phyloP scores from a whole-genome alignment of 139 green algal species.

The Tetratostichococcus sp. region DNA sequence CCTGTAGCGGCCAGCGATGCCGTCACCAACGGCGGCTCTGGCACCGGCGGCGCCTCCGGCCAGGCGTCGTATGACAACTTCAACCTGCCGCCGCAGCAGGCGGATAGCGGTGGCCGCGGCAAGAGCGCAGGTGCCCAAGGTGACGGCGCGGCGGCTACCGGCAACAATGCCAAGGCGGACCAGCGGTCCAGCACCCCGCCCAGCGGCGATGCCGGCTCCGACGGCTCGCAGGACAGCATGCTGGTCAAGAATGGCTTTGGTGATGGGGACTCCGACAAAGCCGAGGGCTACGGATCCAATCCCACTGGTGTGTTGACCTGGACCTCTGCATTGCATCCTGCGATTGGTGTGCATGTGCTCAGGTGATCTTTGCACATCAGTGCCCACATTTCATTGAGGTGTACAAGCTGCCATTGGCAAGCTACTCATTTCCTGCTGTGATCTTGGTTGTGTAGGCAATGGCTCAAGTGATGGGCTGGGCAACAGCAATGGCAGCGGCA shows the following conservation, averaged over 20 bases:
- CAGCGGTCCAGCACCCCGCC: not conserved
- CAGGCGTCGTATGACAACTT: not conserved
- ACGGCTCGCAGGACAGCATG: not conserved
- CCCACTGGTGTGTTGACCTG: not conserved
- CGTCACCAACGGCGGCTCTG: not conserved
- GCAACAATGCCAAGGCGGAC: not conserved
- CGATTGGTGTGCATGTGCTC: no score
- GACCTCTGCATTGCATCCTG: no score
- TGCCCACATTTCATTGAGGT: no score
- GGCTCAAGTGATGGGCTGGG: conserved; percentile 19
- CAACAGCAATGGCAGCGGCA: conserved; percentile 3
- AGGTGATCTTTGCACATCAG: no score
- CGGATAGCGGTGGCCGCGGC: not conserved
- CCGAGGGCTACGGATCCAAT: not conserved
- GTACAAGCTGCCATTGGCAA: no score
- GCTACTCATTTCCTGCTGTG: no score
- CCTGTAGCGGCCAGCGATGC: not conserved
- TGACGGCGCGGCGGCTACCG: not conserved
- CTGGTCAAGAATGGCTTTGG: not conserved
- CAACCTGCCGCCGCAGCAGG: not conserved
- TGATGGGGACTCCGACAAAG: not conserved
- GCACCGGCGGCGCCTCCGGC: not conserved
- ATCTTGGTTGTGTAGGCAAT: conserved; percentile 6
- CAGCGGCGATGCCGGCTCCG: not conserved
- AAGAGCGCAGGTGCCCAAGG: no score